Percentiles rank a stretch among this genome's conserved stretches.
Evolutionary conservation across 805 yeast genomes (phyloP).

Genomic region (Zygosaccharomyces gambellarensis): DNA sequence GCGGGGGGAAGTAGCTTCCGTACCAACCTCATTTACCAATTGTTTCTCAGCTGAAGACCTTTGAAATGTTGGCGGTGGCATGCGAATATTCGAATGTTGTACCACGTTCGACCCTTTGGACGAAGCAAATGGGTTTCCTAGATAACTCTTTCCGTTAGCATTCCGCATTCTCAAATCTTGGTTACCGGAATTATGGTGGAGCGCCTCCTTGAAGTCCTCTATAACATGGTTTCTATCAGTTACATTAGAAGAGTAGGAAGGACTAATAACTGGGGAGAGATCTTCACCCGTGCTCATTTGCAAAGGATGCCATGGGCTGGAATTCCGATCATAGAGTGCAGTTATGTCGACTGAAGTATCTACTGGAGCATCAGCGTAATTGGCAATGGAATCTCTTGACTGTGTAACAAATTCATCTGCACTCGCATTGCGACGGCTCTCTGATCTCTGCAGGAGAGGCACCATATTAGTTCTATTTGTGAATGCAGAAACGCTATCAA

Average conservation of each 20-base stretch:
- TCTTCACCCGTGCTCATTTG: slow-evolving; percentile 14
- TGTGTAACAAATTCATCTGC: slow-evolving; percentile 24
- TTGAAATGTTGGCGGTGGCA: slow-evolving; percentile 2
- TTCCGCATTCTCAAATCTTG: slow-evolving; percentile 7
- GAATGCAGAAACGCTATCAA: slow-evolving; percentile 14
- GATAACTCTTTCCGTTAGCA: slow-evolving; percentile 7
- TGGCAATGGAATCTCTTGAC: slow-evolving; percentile 30
- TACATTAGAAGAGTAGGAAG: slow-evolving; percentile 18
- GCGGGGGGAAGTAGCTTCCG: slow-evolving; percentile 5
- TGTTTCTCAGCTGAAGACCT: slow-evolving; percentile 11
- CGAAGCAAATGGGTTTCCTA: slow-evolving; percentile 1
- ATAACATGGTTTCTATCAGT: slow-evolving; percentile 21
- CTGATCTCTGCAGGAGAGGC: slow-evolving; percentile 27
- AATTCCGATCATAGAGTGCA: slow-evolving; percentile 31
- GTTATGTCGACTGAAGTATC: slow-evolving; percentile 38
- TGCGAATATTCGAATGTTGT: slow-evolving; percentile 1
- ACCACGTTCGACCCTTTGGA: slow-evolving; percentile 2
- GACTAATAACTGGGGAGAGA: slow-evolving; percentile 14
- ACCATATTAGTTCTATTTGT: slow-evolving; percentile 20
- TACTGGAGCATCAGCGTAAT: slow-evolving; percentile 16
- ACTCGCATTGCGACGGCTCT: slow-evolving; percentile 13
- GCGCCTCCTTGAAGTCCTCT: slow-evolving; percentile 23
- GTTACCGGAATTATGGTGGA: slow-evolving; percentile 5
- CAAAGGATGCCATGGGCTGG: slow-evolving; percentile 28
- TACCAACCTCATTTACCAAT: slow-evolving; percentile 8